Evolutionary conservation across 1,284 basidiomycete genomes (phyloP).

Genomic region (Cryptococcus sp.): DNA sequence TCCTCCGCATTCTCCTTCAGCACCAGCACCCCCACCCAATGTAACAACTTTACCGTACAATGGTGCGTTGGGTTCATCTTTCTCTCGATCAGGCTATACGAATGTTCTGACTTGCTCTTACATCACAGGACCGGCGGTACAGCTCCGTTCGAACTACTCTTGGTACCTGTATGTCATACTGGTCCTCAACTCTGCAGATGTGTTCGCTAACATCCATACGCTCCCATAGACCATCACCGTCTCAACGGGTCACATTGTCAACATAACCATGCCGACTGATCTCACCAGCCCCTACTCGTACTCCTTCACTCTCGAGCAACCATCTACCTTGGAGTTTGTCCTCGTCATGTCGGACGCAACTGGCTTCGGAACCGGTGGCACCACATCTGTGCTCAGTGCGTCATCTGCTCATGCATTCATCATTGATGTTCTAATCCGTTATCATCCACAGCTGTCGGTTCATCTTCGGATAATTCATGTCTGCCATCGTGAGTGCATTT

Average conservation of each 20-base stretch:
- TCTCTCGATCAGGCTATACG: background rate
- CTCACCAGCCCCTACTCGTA: constrained; percentile 24
- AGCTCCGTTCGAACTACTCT: constrained; percentile 35
- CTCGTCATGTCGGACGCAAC: constrained; percentile 42
- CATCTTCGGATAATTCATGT: constrained; percentile 33
- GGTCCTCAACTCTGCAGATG: background rate
- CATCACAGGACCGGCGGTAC: constrained; percentile 38
- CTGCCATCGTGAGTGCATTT: constrained; percentile 24
- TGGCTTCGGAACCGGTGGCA: constrained; percentile 44
- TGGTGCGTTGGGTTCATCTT: constrained; percentile 30
- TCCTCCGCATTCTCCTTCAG: constrained; percentile 38
- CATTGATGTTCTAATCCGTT: background rate
- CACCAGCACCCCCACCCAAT: constrained; percentile 40
- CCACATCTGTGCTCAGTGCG: constrained; percentile 41
- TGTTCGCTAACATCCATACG: background rate
- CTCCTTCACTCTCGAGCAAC: constrained; percentile 36
- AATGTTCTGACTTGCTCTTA: constrained; percentile 9
- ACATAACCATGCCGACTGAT: constrained; percentile 38
- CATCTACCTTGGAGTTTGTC: constrained; percentile 38
- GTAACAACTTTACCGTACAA: constrained; percentile 38
- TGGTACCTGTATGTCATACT: constrained; percentile 41
- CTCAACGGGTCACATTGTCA: constrained; percentile 31
- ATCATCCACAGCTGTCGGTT: constrained; percentile 32
- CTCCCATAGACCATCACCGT: constrained; percentile 27
- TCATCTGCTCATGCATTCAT: background rate